Conservation (phyloP, 2,329 filamentous ascomycete genomes). For the Amauroascus verrucosus region DNA sequence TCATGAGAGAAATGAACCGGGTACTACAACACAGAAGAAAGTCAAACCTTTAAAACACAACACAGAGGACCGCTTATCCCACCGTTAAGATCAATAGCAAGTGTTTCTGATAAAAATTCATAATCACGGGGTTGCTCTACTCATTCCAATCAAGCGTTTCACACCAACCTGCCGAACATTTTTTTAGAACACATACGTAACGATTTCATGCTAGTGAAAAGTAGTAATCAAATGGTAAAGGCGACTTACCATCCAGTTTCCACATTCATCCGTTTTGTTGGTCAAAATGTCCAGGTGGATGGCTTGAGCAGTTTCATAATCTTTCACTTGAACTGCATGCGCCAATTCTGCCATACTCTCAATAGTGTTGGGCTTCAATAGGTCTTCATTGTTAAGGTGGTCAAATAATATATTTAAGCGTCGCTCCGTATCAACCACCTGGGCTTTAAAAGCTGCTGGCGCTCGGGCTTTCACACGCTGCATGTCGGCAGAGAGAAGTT, state of each 20-base stretch:
- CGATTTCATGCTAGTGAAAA: neutral
- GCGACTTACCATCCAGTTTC: slow-evolving; percentile 76
- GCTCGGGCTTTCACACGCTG: slow-evolving; percentile 77
- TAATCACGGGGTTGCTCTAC: slow-evolving; percentile 56
- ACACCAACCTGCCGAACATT: slow-evolving; percentile 51
- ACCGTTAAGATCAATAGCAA: neutral
- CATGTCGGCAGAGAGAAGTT: slow-evolving; percentile 74
- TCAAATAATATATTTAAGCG: slow-evolving; percentile 89
- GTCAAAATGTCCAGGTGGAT: slow-evolving; percentile 67
- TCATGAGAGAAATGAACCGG: neutral
- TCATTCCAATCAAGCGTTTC: slow-evolving; percentile 69
- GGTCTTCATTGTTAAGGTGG: slow-evolving; percentile 89
- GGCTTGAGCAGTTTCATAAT: slow-evolving; percentile 57
- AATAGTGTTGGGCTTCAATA: slow-evolving; percentile 64
- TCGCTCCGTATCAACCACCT: slow-evolving; percentile 91
- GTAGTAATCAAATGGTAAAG: neutral
- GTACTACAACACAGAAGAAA: neutral
- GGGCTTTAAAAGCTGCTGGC: slow-evolving; percentile 71
- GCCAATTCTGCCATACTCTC: slow-evolving; percentile 43
- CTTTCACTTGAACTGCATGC: slow-evolving; percentile 54
- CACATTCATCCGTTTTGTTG: slow-evolving; percentile 69
- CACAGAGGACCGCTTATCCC: neutral
- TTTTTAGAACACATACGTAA: slow-evolving; percentile 9
- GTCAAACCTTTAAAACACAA: neutral
- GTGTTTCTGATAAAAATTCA: neutral